phyloP scores from a whole-genome alignment of 2,329 filamentous ascomycete genomes.

The Pochonia chlamydosporia region DNA sequence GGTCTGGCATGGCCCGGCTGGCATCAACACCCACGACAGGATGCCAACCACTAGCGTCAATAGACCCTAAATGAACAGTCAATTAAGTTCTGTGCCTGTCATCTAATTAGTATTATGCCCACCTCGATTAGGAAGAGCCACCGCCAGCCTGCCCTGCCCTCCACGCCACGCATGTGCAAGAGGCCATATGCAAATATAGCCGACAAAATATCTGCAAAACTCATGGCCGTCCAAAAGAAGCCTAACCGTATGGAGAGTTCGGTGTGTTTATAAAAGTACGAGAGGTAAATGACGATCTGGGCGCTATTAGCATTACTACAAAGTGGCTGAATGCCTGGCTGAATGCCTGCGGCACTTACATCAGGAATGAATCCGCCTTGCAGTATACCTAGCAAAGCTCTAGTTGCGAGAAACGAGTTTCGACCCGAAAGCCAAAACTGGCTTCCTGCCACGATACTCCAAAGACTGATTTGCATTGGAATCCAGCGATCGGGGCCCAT shows the following conservation, averaged over 20 bases:
- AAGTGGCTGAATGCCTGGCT: no score
- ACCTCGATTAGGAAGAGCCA: constrained; percentile 22
- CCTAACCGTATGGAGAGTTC: constrained; percentile 62
- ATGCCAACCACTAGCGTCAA: constrained; percentile 23
- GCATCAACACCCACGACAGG: constrained; percentile 18
- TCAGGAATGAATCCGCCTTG: constrained; percentile 43
- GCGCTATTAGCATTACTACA: constrained; percentile 3
- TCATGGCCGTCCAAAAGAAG: constrained; percentile 66
- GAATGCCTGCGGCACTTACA: no score
- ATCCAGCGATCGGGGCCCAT: constrained; percentile 55
- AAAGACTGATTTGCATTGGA: constrained; percentile 50
- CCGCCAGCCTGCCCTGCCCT: constrained; percentile 32
- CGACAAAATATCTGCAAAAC: constrained; percentile 46
- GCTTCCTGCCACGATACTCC: constrained; percentile 45
- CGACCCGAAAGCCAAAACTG: constrained; percentile 38
- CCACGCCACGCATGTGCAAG: constrained; percentile 30
- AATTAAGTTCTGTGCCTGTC: no score
- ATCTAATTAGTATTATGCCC: background rate
- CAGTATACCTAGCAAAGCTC: constrained; percentile 33
- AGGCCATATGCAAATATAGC: constrained; percentile 42
- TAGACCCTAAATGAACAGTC: no score
- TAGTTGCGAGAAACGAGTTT: constrained; percentile 31
- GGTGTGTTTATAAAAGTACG: constrained; percentile 68
- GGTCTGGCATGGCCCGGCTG: constrained; percentile 33
- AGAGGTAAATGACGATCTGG: constrained; percentile 48